Evolutionary conservation across 805 yeast genomes (phyloP).

Genomic region (Kazachstania viticola): DNA sequence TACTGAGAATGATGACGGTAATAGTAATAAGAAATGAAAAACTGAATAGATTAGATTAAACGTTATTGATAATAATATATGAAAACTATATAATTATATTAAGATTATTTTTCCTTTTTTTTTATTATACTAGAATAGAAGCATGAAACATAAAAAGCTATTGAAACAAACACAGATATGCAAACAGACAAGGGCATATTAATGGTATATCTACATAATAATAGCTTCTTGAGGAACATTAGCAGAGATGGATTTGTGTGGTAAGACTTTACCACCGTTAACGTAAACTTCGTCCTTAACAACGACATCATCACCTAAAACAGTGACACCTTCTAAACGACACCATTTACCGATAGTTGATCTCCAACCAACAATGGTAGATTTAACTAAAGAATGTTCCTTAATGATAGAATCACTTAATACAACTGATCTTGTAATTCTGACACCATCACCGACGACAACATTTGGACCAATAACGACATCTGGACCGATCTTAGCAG

Average conservation of each 20-base stretch:
- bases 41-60: not conserved
- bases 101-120: not conserved
- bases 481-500: conserved; percentile 95
- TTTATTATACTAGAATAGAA: not conserved
- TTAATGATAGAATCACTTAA: conserved; percentile 83
- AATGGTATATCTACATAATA: conserved; percentile 91
- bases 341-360: conserved; percentile 98
- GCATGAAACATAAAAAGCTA: no score
- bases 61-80: not conserved
- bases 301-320: conserved; percentile 97
- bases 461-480: conserved; percentile 97
- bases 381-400: conserved; percentile 96
- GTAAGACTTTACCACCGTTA: conserved; percentile 98
- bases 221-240: conserved; percentile 97
- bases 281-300: conserved; percentile 97
- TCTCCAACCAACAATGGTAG: conserved; percentile 98
- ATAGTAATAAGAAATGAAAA: not conserved
- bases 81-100: not conserved
- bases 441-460: conserved; percentile 94
- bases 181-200: no score
- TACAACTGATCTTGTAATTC: conserved; percentile 91
- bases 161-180: no score
- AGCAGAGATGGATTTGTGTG: conserved; percentile 92
- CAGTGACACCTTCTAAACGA: conserved; percentile 94
- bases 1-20: conserved; percentile 1